Conservation (phyloP, 805 yeast genomes). For the Spathaspora passalidarum region DNA sequence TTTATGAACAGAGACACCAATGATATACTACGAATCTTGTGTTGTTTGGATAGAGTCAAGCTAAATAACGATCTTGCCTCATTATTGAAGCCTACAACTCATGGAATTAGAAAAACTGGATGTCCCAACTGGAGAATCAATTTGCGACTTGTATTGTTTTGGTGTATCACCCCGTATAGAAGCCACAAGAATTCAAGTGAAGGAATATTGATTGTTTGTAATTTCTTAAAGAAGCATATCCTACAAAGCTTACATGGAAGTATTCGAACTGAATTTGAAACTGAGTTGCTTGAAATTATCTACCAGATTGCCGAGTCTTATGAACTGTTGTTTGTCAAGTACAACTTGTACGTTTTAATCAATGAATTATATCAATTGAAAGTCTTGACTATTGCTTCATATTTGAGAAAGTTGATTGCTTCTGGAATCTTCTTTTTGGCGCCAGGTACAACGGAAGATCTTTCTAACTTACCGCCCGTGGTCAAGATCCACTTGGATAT, state of each 20-base stretch:
- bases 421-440: conserved; percentile 74
- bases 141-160: conserved; percentile 32
- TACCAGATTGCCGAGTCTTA: conserved; percentile 26
- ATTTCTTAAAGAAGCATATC: conserved; percentile 42
- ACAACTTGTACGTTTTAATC: conserved; percentile 44
- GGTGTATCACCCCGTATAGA: conserved; percentile 42
- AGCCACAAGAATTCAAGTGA: conserved; percentile 28
- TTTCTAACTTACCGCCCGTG: conserved; percentile 9
- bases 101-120: neutral
- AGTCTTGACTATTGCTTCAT: conserved; percentile 58
- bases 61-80: conserved; percentile 27
- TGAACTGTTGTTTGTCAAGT: conserved; percentile 11
- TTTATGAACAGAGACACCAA: conserved; percentile 21
- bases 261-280: conserved; percentile 44
- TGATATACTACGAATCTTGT: conserved; percentile 32
- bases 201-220: conserved; percentile 37
- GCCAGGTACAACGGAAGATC: conserved; percentile 25
- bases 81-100: conserved; percentile 20
- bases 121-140: conserved; percentile 29
- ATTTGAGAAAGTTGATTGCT: conserved; percentile 77
- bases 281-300: conserved; percentile 38
- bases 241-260: conserved; percentile 17
- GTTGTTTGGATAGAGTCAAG: conserved; percentile 33
- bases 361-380: conserved; percentile 49
- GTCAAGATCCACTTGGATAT: conserved; percentile 50